Percentiles rank a stretch among this genome's conserved stretches.
Evolutionary conservation across 805 yeast species (phyloP).

Genomic region (Ogataea pini): DNA sequence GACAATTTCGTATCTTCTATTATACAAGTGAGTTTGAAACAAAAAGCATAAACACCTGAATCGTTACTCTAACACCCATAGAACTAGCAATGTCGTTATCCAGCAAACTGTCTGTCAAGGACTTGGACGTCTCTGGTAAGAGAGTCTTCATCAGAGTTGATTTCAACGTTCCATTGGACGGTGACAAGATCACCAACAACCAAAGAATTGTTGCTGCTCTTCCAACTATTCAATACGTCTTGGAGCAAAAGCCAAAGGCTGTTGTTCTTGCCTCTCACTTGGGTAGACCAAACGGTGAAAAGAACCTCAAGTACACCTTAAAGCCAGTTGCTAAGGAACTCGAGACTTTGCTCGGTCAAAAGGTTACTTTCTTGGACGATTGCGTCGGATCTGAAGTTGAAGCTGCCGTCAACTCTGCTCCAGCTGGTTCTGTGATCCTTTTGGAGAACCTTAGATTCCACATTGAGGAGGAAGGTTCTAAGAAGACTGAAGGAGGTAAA

Average conservation of each 20-base stretch:
- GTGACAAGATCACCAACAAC: constrained; percentile 96
- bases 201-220: constrained; percentile 99
- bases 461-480: constrained; percentile 94
- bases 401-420: constrained; percentile 69
- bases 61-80: background rate
- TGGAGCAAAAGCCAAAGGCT: constrained; percentile 88
- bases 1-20: background rate
- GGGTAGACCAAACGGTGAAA: constrained; percentile 99
- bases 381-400: constrained; percentile 93
- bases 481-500: constrained; percentile 84
- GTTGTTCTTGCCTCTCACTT: constrained; percentile 94
- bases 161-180: constrained; percentile 94
- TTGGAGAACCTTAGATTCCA: constrained; percentile 98
- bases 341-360: constrained; percentile 68
- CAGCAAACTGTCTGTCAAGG: constrained; percentile 89
- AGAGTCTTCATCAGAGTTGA: constrained; percentile 99
- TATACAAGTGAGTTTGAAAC: background rate
- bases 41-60: no score
- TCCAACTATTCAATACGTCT: constrained; percentile 95
- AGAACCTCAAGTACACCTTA: constrained; percentile 80
- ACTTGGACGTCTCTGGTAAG: constrained; percentile 82
- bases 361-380: constrained; percentile 82
- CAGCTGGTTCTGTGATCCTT: constrained; percentile 80
- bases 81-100: constrained; percentile 76
- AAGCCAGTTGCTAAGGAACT: constrained; percentile 93